Conservation (phyloP, 345 rosid genomes). For the Aethionema arabicum region DNA sequence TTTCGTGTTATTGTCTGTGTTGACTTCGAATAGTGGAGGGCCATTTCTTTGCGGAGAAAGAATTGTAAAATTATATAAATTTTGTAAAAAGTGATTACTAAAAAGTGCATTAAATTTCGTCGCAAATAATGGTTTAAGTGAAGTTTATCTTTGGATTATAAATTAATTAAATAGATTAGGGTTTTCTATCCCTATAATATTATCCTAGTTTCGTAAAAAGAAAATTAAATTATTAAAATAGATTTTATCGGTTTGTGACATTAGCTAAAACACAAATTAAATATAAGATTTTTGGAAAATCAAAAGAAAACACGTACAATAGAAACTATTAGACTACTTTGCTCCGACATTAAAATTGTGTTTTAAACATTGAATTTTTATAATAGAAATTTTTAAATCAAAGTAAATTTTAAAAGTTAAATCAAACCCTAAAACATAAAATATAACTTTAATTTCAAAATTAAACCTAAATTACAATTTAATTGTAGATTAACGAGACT, state of each 20-base stretch:
- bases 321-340: no score
- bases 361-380: not conserved
- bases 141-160: constrained; percentile 21
- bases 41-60: constrained; percentile 34
- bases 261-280: no score
- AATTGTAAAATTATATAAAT: not conserved
- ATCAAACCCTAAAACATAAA: not conserved
- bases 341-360: no score
- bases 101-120: constrained; percentile 24
- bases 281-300: no score
- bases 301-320: no score
- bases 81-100: not conserved
- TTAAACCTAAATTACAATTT: no score
- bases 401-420: not conserved
- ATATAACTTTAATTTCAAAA: not conserved
- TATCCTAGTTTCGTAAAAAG: not conserved
- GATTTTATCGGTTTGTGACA: no score
- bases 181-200: constrained; percentile 2
- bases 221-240: no score
- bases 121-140: constrained; percentile 37
- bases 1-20: constrained; percentile 22
- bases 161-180: constrained; percentile 13
- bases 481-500: no score
- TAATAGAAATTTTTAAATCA: no score
- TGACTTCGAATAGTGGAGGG: constrained; percentile 38